Evolutionary conservation across 2,329 filamentous ascomycete species (phyloP).

Genomic region (Chaetomiaceae sp.): DNA sequence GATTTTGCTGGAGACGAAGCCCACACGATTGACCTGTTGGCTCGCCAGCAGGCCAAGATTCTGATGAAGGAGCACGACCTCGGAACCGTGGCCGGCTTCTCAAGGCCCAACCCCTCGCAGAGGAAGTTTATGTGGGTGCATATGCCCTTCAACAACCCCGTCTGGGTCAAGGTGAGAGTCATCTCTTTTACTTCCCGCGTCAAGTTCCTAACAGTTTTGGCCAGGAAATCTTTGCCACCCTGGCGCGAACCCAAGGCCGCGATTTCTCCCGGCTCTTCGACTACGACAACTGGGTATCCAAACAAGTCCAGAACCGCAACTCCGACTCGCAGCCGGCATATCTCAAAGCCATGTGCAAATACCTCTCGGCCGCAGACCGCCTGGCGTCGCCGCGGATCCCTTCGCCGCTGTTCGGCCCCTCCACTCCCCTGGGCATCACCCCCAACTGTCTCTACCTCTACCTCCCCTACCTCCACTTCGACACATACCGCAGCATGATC

Average conservation of each 20-base stretch:
- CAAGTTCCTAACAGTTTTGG: slow-evolving; percentile 18
- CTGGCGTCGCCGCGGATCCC: slow-evolving; percentile 24
- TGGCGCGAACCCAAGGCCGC: slow-evolving; percentile 40
- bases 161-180: slow-evolving; percentile 50
- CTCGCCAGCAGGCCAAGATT: slow-evolving; percentile 20
- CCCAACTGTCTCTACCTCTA: slow-evolving; percentile 45
- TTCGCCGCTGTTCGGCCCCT: slow-evolving; percentile 11
- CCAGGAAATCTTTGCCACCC: slow-evolving; percentile 35
- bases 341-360: slow-evolving; percentile 36
- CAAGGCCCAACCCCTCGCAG: slow-evolving; percentile 34
- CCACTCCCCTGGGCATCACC: slow-evolving; percentile 2
- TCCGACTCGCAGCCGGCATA: slow-evolving; percentile 38
- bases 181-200: background rate
- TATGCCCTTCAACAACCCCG: slow-evolving; percentile 52
- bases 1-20: slow-evolving; percentile 11
- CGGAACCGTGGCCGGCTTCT: slow-evolving; percentile 35
- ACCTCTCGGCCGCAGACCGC: slow-evolving; percentile 33
- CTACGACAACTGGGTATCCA: slow-evolving; percentile 40
- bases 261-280: slow-evolving; percentile 37
- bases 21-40: slow-evolving; percentile 13
- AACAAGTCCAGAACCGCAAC: slow-evolving; percentile 38
- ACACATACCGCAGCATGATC: slow-evolving; percentile 56
- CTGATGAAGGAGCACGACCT: slow-evolving; percentile 26
- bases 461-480: slow-evolving; percentile 60
- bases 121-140: slow-evolving; percentile 57